Evolutionary conservation across 2,329 filamentous ascomycete genomes (phyloP), one percentile per base, ranked within the genome.

Genomic region (Aspergillus eucalypticola): DNA sequence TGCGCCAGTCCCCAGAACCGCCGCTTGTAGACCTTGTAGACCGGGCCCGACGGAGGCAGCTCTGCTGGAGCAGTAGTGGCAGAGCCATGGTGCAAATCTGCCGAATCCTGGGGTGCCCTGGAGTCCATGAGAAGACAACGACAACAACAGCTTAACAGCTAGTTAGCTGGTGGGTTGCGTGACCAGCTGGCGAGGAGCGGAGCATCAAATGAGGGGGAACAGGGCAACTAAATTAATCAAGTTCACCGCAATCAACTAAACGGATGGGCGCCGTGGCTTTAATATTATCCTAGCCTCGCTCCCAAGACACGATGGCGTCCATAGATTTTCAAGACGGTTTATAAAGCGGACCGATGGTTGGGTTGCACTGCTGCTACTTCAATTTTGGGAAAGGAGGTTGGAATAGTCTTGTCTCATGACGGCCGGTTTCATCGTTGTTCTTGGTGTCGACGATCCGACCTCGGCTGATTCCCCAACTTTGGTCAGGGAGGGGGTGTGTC

Each of bases 1-100:
- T 96, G 91, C 21, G 85, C 78, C 54, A 99, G 81, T 0, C 95
- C 95, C 74, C 96, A 90, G 88, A 92, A 99, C 48, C 95, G 85
- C 71, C 92, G 85, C 78, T 90, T 94, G 74, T 98, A 98, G 21
- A 90, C 84, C 64, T 76, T 81, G 68, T 82, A 85, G 57, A 66
- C 67, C 32, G 66, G 67, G 60, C 64, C 64, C 21, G 68, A 61
- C 46, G 66, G 59, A 21, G 65, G 55, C 19, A 64, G 42, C 27
- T 64, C 63, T 4, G 54, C 25, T 8, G 49, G 42, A 10, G 29
- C 42, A 15, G 27, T 25, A 5, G 46, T 32, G 15, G n/a, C 15
- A n/a, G 46, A 50, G n/a, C 39, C 55, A 39, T 58, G 21, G 19
- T 60, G 61, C 39, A 29, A 41, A 53, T 57, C 57, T 41, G 19